Evolutionary conservation across 1,139 yeast genomes (phyloP), one percentile per base, ranked within the genome.

Genomic region (Candida tropicalis): DNA sequence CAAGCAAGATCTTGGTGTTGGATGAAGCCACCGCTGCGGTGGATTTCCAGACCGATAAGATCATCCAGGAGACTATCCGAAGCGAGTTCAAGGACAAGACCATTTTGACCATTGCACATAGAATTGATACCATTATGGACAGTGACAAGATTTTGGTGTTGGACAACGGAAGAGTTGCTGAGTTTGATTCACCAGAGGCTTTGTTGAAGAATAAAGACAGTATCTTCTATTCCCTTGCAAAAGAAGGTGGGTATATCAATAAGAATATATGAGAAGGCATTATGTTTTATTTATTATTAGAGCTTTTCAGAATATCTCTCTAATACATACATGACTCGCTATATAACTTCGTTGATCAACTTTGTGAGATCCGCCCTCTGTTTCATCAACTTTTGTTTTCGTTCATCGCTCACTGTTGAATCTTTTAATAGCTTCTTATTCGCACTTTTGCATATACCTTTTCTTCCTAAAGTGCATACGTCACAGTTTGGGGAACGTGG

Each of bases 21-120:
- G 96, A 87, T 58, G 96, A 87, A 63, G 96, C 95, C 1, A 87
- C 96, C n/a, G 91, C 95, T 0, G 86, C 93, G 3, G 93, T 87
- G 28, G 96, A 87, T 59, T 81, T 84, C 23, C 85, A 84, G 57
- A 87, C 95, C 0, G 95, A 87, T 57, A 77, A 77, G 51, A 75
- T 86, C 45, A 80, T 87, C 41, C 95, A 87, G 63, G 80, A 82
- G 48, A 85, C 95, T 0, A 86, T 87, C 35, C 71, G 91, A 46
- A 58, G 64, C 1, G 82, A 81, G 54, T 86, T 87, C 59, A 69
- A 65, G 38, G 76, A 83, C 49, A 75, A 84, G 55, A 87, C 95
- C 0, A 86, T 87, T 47, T 64, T 87, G 39, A 87, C 95, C 0
- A 86, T 87, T 56, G 96, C 95, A 0, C 95, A 87, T 56, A 74